Evolutionary conservation across 495 filamentous ascomycete species (phyloP).

Genomic region (Aspergillus baeticus): DNA sequence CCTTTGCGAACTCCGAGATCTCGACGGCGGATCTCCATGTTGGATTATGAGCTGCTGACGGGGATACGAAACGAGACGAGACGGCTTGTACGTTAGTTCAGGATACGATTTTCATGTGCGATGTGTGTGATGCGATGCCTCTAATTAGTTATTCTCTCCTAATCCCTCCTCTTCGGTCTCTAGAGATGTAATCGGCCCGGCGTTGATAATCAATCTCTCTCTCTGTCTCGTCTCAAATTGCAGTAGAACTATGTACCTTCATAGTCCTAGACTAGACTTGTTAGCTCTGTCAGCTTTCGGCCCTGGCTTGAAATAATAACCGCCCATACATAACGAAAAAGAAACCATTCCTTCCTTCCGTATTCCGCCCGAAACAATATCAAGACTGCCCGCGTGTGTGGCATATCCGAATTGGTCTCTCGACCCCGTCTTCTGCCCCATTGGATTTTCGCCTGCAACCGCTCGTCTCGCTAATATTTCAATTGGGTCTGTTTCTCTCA

Average conservation of each 20-base stretch:
- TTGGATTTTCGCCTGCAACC: neutral
- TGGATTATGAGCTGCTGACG: conserved; percentile 14
- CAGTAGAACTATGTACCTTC: too few relatives aligned
- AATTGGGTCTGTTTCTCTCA: neutral
- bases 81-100: too few relatives aligned
- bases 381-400: conserved; percentile 5
- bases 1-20: conserved; percentile 17
- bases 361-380: too few relatives aligned
- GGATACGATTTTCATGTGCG: too few relatives aligned
- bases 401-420: conserved; percentile 5
- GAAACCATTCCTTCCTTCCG: neutral
- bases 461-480: conserved; percentile 7
- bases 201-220: neutral
- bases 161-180: too few relatives aligned
- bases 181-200: too few relatives aligned
- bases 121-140: too few relatives aligned
- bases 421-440: neutral
- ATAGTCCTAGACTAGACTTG: too few relatives aligned
- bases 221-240: neutral
- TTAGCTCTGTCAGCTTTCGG: too few relatives aligned
- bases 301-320: too few relatives aligned
- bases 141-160: neutral
- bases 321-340: neutral
- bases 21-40: conserved; percentile 21
- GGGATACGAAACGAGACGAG: neutral